phyloP scores from a whole-genome alignment of 495 filamentous ascomycete genomes.

The Tirmania nivea region DNA sequence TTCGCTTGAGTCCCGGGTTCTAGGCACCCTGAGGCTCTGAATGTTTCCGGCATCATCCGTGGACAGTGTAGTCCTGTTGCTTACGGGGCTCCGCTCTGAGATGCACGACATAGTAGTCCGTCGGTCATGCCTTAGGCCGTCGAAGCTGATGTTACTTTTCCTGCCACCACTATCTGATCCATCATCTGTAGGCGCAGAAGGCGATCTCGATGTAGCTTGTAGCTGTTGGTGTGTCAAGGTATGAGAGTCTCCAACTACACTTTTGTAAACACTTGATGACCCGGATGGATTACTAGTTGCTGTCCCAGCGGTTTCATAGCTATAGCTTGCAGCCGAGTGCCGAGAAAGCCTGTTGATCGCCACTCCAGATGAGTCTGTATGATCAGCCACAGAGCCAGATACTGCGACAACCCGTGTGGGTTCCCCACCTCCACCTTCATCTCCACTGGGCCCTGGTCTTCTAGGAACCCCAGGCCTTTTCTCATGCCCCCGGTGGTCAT shows the following conservation, averaged over 20 bases:
- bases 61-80: background rate
- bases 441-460: conserved; percentile 26
- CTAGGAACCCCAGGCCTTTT: conserved; percentile 24
- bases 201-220: background rate
- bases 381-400: too few species aligned
- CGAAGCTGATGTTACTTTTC: background rate
- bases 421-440: conserved; percentile 24
- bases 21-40: too few species aligned
- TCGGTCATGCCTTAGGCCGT: background rate
- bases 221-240: conserved; percentile 10
- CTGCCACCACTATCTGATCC: background rate
- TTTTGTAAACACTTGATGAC: too few species aligned
- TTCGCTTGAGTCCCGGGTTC: too few species aligned
- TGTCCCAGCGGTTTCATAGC: too few species aligned
- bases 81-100: background rate
- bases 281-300: too few species aligned
- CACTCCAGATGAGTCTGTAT: too few species aligned
- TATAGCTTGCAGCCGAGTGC: too few species aligned
- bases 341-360: too few species aligned
- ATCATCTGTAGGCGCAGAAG: background rate
- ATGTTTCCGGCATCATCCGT: background rate
- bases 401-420: too few species aligned
- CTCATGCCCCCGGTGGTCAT: background rate
- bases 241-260: too few species aligned
- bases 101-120: background rate